These are phyloP conservation scores for Avena atlantica DNA, from an alignment of 176 grass and related monocot species.

Conservation along the genomic window DNA sequence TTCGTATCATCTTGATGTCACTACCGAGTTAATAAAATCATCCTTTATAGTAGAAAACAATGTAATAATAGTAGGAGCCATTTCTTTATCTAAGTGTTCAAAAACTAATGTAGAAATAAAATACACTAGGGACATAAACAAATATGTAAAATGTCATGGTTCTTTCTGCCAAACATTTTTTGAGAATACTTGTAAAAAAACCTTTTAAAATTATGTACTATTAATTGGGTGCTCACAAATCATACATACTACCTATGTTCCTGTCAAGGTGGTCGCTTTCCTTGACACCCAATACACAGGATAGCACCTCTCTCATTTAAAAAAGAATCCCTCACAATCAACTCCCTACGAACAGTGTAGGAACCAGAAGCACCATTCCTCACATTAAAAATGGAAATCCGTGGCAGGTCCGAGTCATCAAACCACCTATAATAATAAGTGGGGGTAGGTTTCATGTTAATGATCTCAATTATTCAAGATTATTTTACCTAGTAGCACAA, in stretches of 20 bases:
- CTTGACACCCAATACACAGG: conserved; percentile 33
- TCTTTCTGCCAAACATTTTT: background rate
- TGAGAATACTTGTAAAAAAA: too few relatives aligned
- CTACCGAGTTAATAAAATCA: too few relatives aligned
- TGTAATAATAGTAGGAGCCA: too few relatives aligned
- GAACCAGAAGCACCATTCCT: background rate
- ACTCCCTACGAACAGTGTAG: background rate
- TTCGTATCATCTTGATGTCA: too few relatives aligned
- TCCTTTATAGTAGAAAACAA: too few relatives aligned
- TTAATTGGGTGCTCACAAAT: conserved; percentile 5
- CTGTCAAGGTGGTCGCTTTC: conserved; percentile 25
- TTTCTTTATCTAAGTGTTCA: too few relatives aligned
- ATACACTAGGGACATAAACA: background rate
- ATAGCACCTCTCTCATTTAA: conserved; percentile 8
- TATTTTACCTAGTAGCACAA: background rate
- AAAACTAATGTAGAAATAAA: too few relatives aligned
- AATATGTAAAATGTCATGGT: background rate
- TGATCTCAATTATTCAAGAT: conserved; percentile 33
- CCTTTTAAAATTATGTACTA: background rate
- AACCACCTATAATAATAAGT: conserved; percentile 22
- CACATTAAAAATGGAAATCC: background rate
- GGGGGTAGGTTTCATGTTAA: conserved; percentile 25
- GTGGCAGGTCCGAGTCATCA: conserved; percentile 26
- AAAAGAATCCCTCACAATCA: conserved; percentile 32
- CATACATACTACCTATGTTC: background rate